phyloP scores from a whole-genome alignment of 306 rosid genomes.

The Fagus crenata region DNA sequence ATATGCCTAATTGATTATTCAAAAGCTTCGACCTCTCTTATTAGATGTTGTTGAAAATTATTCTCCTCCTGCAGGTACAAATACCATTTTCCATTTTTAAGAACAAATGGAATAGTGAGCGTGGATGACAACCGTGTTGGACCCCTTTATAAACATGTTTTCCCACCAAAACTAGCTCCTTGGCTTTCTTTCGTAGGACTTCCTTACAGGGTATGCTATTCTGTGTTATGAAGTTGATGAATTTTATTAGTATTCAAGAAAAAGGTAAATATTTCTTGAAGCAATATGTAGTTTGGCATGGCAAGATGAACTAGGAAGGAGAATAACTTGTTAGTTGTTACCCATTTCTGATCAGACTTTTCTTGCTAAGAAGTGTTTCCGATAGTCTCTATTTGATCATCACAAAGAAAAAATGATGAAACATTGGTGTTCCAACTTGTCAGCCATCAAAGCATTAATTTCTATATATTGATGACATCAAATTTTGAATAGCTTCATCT shows the following conservation, averaged over 20 bases:
- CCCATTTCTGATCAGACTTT: neutral
- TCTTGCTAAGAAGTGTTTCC: neutral
- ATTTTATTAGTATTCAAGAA: neutral
- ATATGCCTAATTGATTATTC: neutral
- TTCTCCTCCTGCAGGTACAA: conserved; percentile 11
- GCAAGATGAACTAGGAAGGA: neutral
- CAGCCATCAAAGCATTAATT: neutral
- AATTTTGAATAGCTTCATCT: neutral
- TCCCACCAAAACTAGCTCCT: conserved; percentile 27
- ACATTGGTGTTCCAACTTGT: neutral
- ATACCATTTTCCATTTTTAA: conserved; percentile 30
- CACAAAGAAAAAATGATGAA: neutral
- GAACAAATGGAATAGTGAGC: conserved; percentile 27
- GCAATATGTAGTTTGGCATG: neutral
- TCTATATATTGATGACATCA: neutral
- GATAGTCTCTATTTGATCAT: neutral
- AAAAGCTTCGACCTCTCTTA: neutral
- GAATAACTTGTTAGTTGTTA: neutral
- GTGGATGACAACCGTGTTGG: conserved; percentile 26
- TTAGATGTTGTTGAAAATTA: neutral
- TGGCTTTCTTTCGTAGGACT: conserved; percentile 30
- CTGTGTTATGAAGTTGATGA: neutral
- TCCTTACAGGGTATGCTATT: neutral
- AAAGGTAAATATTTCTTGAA: neutral
- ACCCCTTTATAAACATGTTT: conserved; percentile 25